Percentiles rank a stretch among this genome's conserved stretches.
These are phyloP conservation scores for Penicillium verhagenii DNA, from an alignment of 495 filamentous ascomycete species.

Conservation along the genomic window DNA sequence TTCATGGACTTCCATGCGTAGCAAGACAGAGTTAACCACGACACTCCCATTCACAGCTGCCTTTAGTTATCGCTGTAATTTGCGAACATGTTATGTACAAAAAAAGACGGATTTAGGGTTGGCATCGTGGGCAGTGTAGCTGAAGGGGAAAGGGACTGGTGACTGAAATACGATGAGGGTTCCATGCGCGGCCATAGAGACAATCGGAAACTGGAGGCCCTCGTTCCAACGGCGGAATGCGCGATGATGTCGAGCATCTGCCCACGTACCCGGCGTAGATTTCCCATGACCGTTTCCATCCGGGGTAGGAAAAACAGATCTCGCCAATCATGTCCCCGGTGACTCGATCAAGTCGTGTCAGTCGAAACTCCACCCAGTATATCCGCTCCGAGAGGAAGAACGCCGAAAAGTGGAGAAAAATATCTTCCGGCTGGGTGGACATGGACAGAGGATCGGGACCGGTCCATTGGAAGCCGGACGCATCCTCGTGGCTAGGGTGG, in stretches of 20 bases:
- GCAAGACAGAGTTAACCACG: not conserved
- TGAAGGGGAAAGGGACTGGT: not conserved
- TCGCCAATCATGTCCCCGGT: slow-evolving; percentile 2
- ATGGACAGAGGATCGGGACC: slow-evolving; percentile 4
- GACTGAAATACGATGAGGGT: not conserved
- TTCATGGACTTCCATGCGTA: too few relatives aligned
- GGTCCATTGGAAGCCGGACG: slow-evolving; percentile 3
- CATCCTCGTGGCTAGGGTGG: not conserved
- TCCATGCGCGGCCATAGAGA: slow-evolving; percentile 5
- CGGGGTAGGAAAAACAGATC: slow-evolving; percentile 11
- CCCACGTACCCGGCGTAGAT: slow-evolving; percentile 3
- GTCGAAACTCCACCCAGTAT: slow-evolving; percentile 8
- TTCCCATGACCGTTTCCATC: slow-evolving; percentile 3
- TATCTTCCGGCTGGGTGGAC: not conserved
- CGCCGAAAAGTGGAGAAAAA: slow-evolving; percentile 7
- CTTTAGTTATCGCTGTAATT: not conserved
- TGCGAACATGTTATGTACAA: not conserved
- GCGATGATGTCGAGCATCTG: slow-evolving; percentile 7
- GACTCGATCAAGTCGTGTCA: not conserved
- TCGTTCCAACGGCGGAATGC: not conserved
- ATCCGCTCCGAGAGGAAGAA: slow-evolving; percentile 1
- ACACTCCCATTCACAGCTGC: not conserved
- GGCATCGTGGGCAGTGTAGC: not conserved
- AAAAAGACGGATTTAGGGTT: not conserved
- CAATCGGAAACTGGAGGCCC: not conserved